Conservation (phyloP, 2,329 filamentous ascomycete species). For the Herpotrichia juniperi region DNA sequence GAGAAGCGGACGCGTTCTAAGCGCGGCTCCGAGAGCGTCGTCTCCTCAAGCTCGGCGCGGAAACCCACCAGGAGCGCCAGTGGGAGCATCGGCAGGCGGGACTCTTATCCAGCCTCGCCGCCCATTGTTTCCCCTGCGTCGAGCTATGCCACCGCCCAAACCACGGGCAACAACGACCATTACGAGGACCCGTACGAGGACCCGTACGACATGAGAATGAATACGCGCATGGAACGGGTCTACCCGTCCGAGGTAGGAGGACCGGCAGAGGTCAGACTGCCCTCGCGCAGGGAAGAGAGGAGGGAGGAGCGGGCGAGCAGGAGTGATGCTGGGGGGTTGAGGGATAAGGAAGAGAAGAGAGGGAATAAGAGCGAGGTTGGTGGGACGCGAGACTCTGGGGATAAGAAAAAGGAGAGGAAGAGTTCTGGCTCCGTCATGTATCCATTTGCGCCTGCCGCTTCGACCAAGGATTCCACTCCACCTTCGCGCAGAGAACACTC, state of each 20-base stretch:
- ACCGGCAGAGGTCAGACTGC: too few relatives aligned
- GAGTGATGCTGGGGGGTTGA: neutral
- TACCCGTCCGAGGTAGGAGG: too few relatives aligned
- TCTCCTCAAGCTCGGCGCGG: constrained; percentile 42
- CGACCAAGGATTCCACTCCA: neutral
- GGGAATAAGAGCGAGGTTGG: neutral
- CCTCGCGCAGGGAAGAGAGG: neutral
- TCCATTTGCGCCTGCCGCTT: too few relatives aligned
- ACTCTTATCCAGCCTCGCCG: constrained; percentile 29
- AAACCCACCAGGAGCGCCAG: constrained; percentile 29
- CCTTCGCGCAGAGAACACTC: constrained; percentile 30
- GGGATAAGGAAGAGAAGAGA: neutral
- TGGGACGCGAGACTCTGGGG: constrained; percentile 38
- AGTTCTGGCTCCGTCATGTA: too few relatives aligned
- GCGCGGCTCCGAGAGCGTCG: constrained; percentile 42
- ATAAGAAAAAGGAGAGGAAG: constrained; percentile 38
- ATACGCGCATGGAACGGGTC: too few relatives aligned
- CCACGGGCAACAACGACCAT: constrained; percentile 36
- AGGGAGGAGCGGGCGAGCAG: neutral
- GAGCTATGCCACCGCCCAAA: constrained; percentile 18
- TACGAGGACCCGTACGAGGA: constrained; percentile 38
- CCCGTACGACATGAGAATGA: constrained; percentile 33
- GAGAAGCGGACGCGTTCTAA: constrained; percentile 37
- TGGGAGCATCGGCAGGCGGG: constrained; percentile 20
- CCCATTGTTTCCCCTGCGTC: constrained; percentile 39